Evolutionary conservation across 2,329 filamentous ascomycete species (phyloP).

Genomic region (Zymoseptoria passerinii): DNA sequence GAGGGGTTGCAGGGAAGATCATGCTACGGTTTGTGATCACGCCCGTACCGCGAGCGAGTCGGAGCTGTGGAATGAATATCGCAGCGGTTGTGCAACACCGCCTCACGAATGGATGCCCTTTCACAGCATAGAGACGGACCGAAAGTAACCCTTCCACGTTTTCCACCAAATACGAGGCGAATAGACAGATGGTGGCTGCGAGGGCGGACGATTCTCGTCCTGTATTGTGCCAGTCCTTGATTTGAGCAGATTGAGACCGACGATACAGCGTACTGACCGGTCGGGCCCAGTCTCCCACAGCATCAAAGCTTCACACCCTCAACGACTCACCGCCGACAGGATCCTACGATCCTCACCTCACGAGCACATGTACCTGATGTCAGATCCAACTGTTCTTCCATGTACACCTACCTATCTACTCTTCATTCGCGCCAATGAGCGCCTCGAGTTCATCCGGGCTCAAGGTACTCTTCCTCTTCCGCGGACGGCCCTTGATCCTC

Average conservation of each 20-base stretch:
- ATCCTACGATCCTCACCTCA: not conserved
- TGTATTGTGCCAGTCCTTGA: not conserved
- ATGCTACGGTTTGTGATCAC: not conserved
- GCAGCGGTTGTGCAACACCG: not conserved
- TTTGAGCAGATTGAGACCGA: too few relatives aligned
- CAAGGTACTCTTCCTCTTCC: conserved; percentile 63
- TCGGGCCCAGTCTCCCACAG: not conserved
- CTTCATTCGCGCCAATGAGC: conserved; percentile 30
- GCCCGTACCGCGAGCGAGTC: not conserved
- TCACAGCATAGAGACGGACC: not conserved
- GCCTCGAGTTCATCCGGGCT: conserved; percentile 67
- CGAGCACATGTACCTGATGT: not conserved
- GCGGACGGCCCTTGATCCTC: conserved; percentile 49
- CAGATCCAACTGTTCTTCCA: not conserved
- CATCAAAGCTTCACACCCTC: not conserved
- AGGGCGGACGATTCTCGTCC: not conserved
- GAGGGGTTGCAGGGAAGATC: not conserved
- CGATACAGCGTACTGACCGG: too few relatives aligned
- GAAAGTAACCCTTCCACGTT: not conserved
- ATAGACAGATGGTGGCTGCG: not conserved
- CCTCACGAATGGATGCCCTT: not conserved
- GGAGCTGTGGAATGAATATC: not conserved
- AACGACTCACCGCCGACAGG: not conserved
- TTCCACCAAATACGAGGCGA: too few relatives aligned
- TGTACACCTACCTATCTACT: conserved; percentile 1